These are phyloP conservation scores for Carex parvula DNA, from an alignment of 176 grass and related monocot species.

Conservation along the genomic window DNA sequence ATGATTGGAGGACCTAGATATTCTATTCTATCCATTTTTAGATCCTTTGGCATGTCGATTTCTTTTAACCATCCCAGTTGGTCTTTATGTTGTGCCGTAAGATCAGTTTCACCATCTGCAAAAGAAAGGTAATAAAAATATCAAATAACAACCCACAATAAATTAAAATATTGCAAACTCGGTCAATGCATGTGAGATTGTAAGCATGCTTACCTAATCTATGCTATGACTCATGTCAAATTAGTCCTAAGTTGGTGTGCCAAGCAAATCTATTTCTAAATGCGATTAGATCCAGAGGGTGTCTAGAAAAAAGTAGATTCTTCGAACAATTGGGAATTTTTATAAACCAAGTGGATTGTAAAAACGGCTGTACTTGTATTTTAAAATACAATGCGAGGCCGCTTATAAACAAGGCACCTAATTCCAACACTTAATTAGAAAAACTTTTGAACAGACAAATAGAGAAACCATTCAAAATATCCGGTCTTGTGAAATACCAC, in stretches of 20 bases:
- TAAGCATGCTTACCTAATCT: neutral
- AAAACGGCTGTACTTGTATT: neutral
- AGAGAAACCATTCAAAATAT: neutral
- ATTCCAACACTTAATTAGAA: neutral
- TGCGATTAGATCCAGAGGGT: neutral
- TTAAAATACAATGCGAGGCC: neutral
- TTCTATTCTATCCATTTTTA: slow-evolving; percentile 52
- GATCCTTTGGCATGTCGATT: slow-evolving; percentile 40
- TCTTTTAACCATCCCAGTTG: slow-evolving; percentile 68
- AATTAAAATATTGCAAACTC: neutral
- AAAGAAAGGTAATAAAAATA: neutral
- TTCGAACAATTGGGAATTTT: neutral
- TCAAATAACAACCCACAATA: too few species aligned
- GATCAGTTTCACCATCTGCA: slow-evolving; percentile 7
- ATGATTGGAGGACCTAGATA: slow-evolving; percentile 68
- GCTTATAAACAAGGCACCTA: neutral
- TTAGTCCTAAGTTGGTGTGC: neutral
- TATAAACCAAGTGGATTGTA: slow-evolving; percentile 6
- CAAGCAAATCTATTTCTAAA: neutral
- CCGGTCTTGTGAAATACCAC: neutral
- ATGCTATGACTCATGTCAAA: neutral
- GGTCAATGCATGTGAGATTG: neutral
- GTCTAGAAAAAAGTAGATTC: neutral
- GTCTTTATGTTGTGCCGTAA: neutral
- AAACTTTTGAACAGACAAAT: neutral